phyloP scores from a whole-genome alignment of 768 basidiomycete genomes.

The Leccinum longicurvipes region DNA sequence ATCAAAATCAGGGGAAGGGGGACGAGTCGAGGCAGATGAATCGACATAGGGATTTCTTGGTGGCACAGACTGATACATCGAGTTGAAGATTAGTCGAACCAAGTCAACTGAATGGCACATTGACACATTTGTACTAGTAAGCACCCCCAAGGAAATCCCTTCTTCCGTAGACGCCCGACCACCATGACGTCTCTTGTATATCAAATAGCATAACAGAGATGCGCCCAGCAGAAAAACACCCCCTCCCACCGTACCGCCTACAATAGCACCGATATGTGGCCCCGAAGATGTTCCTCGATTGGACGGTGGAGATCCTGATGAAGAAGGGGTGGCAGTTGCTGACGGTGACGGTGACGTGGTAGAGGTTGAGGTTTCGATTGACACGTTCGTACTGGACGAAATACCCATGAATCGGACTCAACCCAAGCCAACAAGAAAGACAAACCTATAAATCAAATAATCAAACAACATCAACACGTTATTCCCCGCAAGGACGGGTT shows the following conservation, averaged over 20 bases:
- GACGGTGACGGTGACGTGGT: neutral
- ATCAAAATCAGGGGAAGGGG: neutral
- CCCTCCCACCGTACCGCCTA: conserved; percentile 9
- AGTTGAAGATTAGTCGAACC: neutral
- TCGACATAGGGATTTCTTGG: neutral
- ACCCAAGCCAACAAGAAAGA: neutral
- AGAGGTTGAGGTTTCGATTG: neutral
- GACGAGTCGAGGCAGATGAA: neutral
- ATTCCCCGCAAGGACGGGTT: neutral
- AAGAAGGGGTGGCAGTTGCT: neutral
- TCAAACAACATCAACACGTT: conserved; percentile 13
- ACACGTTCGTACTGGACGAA: conserved; percentile 1
- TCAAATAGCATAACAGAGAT: neutral
- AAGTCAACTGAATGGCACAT: neutral
- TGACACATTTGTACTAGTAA: neutral
- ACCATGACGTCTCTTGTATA: neutral
- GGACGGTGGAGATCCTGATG: neutral
- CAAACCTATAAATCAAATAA: conserved; percentile 19
- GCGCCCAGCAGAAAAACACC: neutral
- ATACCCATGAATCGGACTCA: neutral
- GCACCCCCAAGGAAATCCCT: neutral
- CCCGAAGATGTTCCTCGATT: neutral
- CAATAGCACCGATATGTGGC: conserved; percentile 1
- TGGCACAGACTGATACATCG: neutral
- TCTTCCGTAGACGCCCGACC: neutral